Percentiles rank a stretch among this genome's conserved stretches.
Conservation (phyloP, 768 basidiomycete genomes). For the Tylopilus sp. region DNA sequence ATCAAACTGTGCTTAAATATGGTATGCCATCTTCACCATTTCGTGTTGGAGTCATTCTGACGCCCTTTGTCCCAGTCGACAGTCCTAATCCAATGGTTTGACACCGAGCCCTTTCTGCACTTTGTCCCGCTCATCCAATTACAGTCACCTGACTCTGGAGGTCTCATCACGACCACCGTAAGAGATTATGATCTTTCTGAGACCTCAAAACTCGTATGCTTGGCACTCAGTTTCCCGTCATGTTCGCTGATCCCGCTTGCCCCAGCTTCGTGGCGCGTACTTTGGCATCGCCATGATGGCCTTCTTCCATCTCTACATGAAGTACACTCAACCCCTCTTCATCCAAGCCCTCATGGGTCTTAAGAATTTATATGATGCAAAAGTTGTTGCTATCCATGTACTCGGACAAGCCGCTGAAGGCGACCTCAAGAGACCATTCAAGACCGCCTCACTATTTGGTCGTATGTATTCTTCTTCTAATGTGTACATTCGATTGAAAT, state of each 20-base stretch:
- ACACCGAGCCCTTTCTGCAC: neutral
- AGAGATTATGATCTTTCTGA: conserved; percentile 92
- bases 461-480: conserved; percentile 36
- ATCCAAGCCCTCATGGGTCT: conserved; percentile 94
- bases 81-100: conserved; percentile 70
- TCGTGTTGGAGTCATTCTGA: neutral
- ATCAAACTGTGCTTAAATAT: conserved; percentile 94
- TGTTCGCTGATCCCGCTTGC: neutral
- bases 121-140: neutral
- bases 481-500: neutral
- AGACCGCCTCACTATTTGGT: conserved; percentile 70
- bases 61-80: conserved; percentile 53
- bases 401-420: conserved; percentile 78
- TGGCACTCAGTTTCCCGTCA: conserved; percentile 22
- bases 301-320: conserved; percentile 91
- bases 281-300: conserved; percentile 83
- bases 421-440: conserved; percentile 89
- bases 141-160: conserved; percentile 61
- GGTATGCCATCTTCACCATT: conserved; percentile 45
- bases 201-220: conserved; percentile 71
- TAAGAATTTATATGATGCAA: conserved; percentile 86
- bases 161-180: conserved; percentile 86
- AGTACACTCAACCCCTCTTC: conserved; percentile 95
- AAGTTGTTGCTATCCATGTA: conserved; percentile 78
- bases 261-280: conserved; percentile 61